Evolutionary conservation across 2,329 filamentous ascomycete genomes (phyloP), one percentile per base, ranked within the genome.

Genomic region (Claviceps quebecensis): DNA sequence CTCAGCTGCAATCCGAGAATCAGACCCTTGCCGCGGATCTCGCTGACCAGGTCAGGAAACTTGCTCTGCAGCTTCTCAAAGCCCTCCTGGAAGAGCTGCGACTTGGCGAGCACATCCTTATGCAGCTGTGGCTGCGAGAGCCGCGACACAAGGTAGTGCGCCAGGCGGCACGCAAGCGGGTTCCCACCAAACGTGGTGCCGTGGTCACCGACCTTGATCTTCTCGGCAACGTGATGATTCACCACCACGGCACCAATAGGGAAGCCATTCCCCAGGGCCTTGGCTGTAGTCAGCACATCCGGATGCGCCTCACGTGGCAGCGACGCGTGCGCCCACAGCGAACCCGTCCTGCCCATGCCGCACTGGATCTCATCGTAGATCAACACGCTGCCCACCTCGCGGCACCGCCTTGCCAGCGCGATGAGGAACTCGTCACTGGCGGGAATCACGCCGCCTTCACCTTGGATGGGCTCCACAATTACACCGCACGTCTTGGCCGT

Each of bases 341-440:
- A 77, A 38, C 93, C 93, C 1, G 93, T 97, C 49, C 93, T 83
- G 26, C 83, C 81, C 37, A 98, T 74, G 50, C 93, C 93, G 66
- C 89, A 96, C 69, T 98, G 93, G 56, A 98, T 98, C 73, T 98
- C 93, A 62, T 98, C 93, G 67, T 93, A 91, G 63, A 96, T 86
- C 52, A 98, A 72, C 3, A 97, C 80, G 1, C 91, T 90, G 49
- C 87, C 88, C 36, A 96, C 88, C 59, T 88, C 84, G 52, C 83
- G 84, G 68, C 90, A 96, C 53, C 90, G 80, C 63, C 78, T 78
- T 53, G 88, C 87, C n/a, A 98, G 77, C 1, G 88, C 86, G 23
- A 81, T 67, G 23, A 98, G 75, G 67, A 97, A 98, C 57, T 88
- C 87, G 3, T 86, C 80, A 0, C 78, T 84, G 3, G 87, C 93